phyloP scores from a whole-genome alignment of 179 eudicot genomes.

The Gypsophila paniculata region DNA sequence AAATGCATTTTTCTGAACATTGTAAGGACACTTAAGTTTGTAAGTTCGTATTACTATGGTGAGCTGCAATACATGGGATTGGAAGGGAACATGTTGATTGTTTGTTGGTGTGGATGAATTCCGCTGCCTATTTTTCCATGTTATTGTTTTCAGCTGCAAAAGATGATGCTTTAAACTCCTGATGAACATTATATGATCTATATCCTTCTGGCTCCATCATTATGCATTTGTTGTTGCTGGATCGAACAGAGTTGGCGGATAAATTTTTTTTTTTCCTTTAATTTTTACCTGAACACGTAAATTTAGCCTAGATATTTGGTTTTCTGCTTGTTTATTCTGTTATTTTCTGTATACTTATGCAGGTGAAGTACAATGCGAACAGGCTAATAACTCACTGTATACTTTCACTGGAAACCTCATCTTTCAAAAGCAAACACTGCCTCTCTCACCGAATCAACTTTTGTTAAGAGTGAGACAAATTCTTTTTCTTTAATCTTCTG shows the following conservation, averaged over 20 bases:
- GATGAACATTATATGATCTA: not conserved
- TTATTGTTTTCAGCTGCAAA: not conserved
- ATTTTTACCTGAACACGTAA: not conserved
- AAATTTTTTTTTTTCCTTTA: not conserved
- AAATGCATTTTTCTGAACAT: slow-evolving; percentile 1
- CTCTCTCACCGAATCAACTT: slow-evolving; percentile 88
- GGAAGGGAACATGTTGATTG: not conserved
- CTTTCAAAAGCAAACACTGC: slow-evolving; percentile 74
- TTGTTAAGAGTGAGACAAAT: slow-evolving; percentile 65
- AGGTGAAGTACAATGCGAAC: slow-evolving; percentile 96
- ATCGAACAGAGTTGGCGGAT: not conserved
- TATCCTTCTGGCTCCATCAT: not conserved
- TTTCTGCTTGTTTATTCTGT: slow-evolving; percentile 15
- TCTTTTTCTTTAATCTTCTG: not conserved
- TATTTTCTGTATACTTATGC: slow-evolving; percentile 23
- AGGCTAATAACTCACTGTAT: slow-evolving; percentile 95
- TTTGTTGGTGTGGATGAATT: not conserved
- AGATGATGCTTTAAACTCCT: not conserved
- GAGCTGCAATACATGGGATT: not conserved
- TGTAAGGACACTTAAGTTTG: not conserved
- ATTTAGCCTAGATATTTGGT: slow-evolving; percentile 5
- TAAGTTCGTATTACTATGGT: not conserved
- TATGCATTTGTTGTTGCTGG: not conserved
- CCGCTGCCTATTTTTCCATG: not conserved
- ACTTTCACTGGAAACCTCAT: slow-evolving; percentile 96